A percentile compares a stretch with the other conserved stretches of the same genome.
phyloP scores from a whole-genome alignment of 805 yeast species.

The Cyberlindnera mycetangii region DNA sequence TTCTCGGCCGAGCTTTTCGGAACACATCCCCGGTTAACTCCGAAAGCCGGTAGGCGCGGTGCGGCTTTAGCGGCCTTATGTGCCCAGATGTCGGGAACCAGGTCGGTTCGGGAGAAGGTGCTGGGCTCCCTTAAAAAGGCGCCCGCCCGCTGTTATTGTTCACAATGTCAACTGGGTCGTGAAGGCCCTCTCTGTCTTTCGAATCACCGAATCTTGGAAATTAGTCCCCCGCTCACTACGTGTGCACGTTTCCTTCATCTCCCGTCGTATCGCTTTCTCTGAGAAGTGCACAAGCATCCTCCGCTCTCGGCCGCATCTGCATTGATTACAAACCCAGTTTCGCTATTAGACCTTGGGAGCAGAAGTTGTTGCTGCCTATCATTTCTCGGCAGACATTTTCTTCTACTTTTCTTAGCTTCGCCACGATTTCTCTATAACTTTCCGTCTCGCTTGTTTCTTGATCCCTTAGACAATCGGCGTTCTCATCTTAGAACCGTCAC shows the following conservation, averaged over 20 bases:
- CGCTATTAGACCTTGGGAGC: not conserved
- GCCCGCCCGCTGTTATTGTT: not conserved
- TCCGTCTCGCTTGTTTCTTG: not conserved
- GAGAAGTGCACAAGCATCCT: too few species aligned
- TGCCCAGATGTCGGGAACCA: not conserved
- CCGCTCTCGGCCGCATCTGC: not conserved
- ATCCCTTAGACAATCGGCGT: not conserved
- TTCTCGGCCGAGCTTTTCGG: not conserved
- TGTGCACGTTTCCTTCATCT: too few species aligned
- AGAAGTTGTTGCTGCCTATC: not conserved
- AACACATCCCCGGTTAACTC: not conserved
- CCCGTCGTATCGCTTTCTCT: not conserved
- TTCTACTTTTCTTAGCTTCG: too few species aligned
- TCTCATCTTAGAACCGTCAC: too few species aligned
- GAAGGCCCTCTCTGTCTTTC: too few species aligned
- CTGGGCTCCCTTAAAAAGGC: not conserved
- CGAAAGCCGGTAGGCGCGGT: not conserved
- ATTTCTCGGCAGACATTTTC: not conserved
- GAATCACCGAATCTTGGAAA: too few species aligned
- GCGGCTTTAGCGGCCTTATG: not conserved
- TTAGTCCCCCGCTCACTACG: too few species aligned
- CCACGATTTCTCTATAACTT: too few species aligned
- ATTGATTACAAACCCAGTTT: not conserved
- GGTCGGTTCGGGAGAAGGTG: not conserved
- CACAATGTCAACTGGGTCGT: not conserved